Evolutionary conservation across 139 green algal genomes (phyloP).

Genomic region (Tetraselmis striata): DNA sequence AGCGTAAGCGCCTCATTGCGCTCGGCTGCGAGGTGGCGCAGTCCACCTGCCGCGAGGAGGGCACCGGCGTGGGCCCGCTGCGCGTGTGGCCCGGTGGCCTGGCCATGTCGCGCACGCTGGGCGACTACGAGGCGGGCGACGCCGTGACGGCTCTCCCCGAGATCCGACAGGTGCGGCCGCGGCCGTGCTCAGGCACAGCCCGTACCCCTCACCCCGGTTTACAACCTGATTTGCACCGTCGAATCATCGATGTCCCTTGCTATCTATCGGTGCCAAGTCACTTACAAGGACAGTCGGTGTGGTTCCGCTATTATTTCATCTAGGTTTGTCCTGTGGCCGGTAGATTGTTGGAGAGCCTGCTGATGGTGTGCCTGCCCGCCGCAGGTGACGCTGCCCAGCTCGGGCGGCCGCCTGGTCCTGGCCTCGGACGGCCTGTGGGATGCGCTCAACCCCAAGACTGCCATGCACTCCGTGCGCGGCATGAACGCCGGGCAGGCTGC

Average conservation of each 20-base stretch:
- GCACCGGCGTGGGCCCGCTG: constrained; percentile 66
- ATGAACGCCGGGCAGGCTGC: constrained; percentile 44
- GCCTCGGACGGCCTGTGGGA: constrained; percentile 90
- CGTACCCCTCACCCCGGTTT: too few relatives aligned
- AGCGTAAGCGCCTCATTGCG: constrained; percentile 53
- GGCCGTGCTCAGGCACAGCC: too few relatives aligned
- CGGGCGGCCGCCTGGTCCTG: constrained; percentile 75
- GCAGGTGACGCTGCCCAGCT: constrained; percentile 61
- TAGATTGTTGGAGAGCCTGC: too few relatives aligned
- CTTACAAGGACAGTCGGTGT: too few relatives aligned
- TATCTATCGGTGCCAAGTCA: too few relatives aligned
- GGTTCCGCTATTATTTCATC: too few relatives aligned
- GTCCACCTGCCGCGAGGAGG: constrained; percentile 33
- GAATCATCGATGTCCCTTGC: too few relatives aligned
- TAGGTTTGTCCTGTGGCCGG: too few relatives aligned
- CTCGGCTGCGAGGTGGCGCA: constrained; percentile 39
- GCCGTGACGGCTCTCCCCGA: constrained; percentile 20
- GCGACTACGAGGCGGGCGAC: constrained; percentile 53
- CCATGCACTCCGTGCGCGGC: constrained; percentile 34
- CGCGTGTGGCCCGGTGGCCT: constrained; percentile 87
- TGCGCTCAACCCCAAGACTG: constrained; percentile 59
- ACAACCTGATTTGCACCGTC: too few relatives aligned
- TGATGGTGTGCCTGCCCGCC: background rate
- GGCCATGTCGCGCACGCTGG: constrained; percentile 76
- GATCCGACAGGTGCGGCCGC: constrained; percentile 24